Evolutionary conservation across 2,329 filamentous ascomycete genomes (phyloP).

Genomic region (Aspergillus sp.): DNA sequence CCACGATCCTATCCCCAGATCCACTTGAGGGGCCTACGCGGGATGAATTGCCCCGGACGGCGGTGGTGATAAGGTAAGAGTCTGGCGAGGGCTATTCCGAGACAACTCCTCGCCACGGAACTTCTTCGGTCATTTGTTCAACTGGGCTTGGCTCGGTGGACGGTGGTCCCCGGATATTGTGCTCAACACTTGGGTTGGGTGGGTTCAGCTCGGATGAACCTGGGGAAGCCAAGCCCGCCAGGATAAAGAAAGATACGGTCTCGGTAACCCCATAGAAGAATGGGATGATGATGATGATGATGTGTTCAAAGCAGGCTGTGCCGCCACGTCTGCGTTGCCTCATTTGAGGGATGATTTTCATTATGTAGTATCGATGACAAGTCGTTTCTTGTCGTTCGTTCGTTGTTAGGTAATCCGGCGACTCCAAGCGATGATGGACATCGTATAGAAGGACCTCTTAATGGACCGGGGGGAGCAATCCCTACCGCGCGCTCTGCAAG

Average conservation of each 20-base stretch:
- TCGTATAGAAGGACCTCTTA: no score
- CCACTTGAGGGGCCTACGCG: constrained; percentile 12
- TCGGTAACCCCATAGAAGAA: constrained; percentile 8
- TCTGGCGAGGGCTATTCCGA: neutral
- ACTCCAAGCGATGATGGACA: no score
- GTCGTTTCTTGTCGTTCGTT: no score
- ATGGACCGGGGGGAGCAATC: neutral
- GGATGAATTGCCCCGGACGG: constrained; percentile 7
- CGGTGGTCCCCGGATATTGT: no score
- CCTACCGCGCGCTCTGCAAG: neutral
- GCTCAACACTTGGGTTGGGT: no score
- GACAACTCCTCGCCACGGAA: neutral
- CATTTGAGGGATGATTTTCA: no score
- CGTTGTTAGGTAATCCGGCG: no score
- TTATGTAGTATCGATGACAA: no score
- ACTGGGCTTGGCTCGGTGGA: neutral
- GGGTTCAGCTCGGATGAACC: neutral
- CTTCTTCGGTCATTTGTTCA: neutral
- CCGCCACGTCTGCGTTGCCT: neutral
- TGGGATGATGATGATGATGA: neutral
- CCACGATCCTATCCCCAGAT: constrained; percentile 14
- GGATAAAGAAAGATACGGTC: constrained; percentile 16
- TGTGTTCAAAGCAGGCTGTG: neutral
- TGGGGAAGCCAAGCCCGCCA: constrained; percentile 2
- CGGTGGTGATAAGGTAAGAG: neutral